A percentile compares a stretch with the other conserved stretches of the same genome.
Evolutionary conservation across 345 rosid genomes (phyloP).

Genomic region (Mercurialis annua): DNA sequence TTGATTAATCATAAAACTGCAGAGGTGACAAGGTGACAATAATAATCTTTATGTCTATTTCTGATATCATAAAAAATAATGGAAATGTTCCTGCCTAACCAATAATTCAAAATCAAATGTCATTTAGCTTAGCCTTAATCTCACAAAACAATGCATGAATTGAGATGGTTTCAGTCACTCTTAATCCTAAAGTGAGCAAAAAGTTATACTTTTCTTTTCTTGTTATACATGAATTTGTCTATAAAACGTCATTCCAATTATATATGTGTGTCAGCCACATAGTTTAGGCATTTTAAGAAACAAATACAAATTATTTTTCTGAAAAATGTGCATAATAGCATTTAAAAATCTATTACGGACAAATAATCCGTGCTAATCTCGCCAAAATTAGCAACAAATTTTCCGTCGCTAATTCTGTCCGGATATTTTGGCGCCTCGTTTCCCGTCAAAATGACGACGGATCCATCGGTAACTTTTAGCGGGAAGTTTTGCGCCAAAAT

Average conservation of each 20-base stretch:
- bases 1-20: conserved; percentile 9
- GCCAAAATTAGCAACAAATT: too few species aligned
- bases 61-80: conserved; percentile 9
- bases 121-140: not conserved
- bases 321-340: too few species aligned
- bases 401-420: too few species aligned
- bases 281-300: not conserved
- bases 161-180: conserved; percentile 15
- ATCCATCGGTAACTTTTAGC: too few species aligned
- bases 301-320: too few species aligned
- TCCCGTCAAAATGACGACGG: too few species aligned
- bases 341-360: too few species aligned
- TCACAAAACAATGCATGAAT: conserved; percentile 26
- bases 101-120: conserved; percentile 23
- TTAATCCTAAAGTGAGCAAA: not conserved
- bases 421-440: too few species aligned
- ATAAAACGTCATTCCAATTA: conserved; percentile 12
- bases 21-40: conserved; percentile 35
- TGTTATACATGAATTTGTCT: conserved; percentile 29
- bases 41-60: conserved; percentile 25
- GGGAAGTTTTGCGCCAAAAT: too few species aligned
- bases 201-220: not conserved
- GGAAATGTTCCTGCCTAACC: conserved; percentile 26
- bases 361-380: too few species aligned
- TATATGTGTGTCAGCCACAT: not conserved